Evolutionary conservation across 2,329 filamentous ascomycete species (phyloP).

Genomic region (Pseudogymnoascus verrucosus): DNA sequence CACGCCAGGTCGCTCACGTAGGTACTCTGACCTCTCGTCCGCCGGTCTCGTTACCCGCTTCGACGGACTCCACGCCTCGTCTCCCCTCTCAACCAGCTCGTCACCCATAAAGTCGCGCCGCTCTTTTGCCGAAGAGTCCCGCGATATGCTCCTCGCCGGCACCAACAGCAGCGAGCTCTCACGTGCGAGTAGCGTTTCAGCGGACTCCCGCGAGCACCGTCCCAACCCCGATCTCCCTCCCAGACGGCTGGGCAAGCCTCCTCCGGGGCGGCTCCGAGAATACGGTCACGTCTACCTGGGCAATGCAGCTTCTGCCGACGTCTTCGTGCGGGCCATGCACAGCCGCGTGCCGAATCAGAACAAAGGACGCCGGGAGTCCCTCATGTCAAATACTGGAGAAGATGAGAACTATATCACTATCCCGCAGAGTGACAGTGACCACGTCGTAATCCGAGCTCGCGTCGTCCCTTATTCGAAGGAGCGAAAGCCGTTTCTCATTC

Average conservation of each 20-base stretch:
- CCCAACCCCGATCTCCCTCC: slow-evolving; percentile 12
- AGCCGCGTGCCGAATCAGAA: slow-evolving; percentile 29
- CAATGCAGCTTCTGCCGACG: slow-evolving; percentile 36
- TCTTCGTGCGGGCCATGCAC: slow-evolving; percentile 37
- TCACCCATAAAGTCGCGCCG: not conserved
- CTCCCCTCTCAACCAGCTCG: not conserved
- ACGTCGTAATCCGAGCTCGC: slow-evolving; percentile 35
- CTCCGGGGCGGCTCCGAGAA: slow-evolving; percentile 32
- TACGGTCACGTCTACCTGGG: slow-evolving; percentile 37
- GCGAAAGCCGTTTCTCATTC: slow-evolving; percentile 39
- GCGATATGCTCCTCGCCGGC: slow-evolving; percentile 10
- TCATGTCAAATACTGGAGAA: not conserved
- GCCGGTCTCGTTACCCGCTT: not conserved
- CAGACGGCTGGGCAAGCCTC: slow-evolving; percentile 18
- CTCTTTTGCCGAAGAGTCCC: slow-evolving; percentile 7
- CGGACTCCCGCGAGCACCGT: not conserved
- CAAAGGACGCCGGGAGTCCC: not conserved
- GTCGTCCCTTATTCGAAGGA: slow-evolving; percentile 35
- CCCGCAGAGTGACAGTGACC: not conserved
- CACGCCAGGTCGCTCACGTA: not conserved
- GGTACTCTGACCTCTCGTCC: not conserved
- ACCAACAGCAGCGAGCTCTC: not conserved
- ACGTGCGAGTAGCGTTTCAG: not conserved
- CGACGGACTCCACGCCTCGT: not conserved
- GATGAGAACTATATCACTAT: not conserved